Evolutionary conservation across 1,139 yeast species (phyloP).

Genomic region (Taphrina sp.): DNA sequence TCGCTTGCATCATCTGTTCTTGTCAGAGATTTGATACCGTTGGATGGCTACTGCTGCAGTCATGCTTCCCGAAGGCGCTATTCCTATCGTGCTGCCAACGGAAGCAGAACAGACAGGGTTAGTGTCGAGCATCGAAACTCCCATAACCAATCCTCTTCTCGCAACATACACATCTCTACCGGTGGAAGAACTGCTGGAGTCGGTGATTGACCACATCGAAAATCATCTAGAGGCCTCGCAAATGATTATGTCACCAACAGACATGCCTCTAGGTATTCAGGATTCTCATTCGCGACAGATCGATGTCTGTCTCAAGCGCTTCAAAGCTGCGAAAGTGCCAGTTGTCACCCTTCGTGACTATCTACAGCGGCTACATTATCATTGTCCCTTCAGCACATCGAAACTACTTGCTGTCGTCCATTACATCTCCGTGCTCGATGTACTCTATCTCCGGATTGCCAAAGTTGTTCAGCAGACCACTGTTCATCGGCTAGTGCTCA

Average conservation of each 20-base stretch:
- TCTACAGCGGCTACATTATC: conserved; percentile 19
- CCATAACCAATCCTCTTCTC: background rate
- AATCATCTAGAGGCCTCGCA: conserved; percentile 6
- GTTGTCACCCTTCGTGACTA: conserved; percentile 23
- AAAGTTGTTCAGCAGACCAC: conserved; percentile 18
- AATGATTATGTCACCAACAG: conserved; percentile 15
- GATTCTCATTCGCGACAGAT: conserved; percentile 21
- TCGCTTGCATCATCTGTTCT: too few relatives aligned
- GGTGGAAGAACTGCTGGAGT: conserved; percentile 17
- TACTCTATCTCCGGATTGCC: conserved; percentile 14
- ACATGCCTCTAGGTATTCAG: conserved; percentile 18
- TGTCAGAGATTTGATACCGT: too few relatives aligned
- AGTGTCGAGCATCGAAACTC: too few relatives aligned
- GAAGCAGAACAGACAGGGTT: background rate
- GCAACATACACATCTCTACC: conserved; percentile 4
- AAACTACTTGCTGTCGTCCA: conserved; percentile 25
- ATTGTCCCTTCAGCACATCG: conserved; percentile 22
- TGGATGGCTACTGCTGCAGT: background rate
- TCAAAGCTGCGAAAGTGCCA: conserved; percentile 14
- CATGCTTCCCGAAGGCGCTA: background rate
- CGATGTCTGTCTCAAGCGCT: conserved; percentile 18
- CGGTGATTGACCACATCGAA: conserved; percentile 19
- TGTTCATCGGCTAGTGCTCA: conserved; percentile 21
- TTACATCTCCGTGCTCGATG: conserved; percentile 19
- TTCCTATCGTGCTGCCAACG: background rate